Evolutionary conservation across 139 green algal genomes (phyloP).

Genomic region (Haematococcus lacustris): DNA sequence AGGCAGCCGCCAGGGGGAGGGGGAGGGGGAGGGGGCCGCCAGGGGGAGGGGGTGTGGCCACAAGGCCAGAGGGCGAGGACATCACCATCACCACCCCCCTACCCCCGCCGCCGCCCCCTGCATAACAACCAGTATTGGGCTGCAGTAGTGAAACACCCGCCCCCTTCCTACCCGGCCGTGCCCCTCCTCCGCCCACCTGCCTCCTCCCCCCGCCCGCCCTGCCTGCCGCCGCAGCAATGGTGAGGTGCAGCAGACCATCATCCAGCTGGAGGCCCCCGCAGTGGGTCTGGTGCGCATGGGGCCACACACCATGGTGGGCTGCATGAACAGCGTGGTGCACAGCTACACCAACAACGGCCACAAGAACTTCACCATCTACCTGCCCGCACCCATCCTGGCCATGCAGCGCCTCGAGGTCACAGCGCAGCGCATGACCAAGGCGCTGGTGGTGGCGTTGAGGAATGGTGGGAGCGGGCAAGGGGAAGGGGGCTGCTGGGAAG

Average conservation of each 20-base stretch:
- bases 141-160: too few relatives aligned
- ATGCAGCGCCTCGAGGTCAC: slow-evolving; percentile 47
- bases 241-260: slow-evolving; percentile 34
- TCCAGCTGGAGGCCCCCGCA: slow-evolving; percentile 50
- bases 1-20: too few relatives aligned
- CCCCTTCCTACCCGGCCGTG: too few relatives aligned
- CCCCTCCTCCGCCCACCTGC: too few relatives aligned
- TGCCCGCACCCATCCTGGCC: slow-evolving; percentile 44
- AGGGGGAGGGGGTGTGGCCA: too few relatives aligned
- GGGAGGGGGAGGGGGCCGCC: too few relatives aligned
- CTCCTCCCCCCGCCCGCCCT: too few relatives aligned
- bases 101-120: too few relatives aligned
- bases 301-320: slow-evolving; percentile 47
- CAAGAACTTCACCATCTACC: slow-evolving; percentile 62
- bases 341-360: slow-evolving; percentile 30
- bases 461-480: too few relatives aligned
- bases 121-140: not conserved
- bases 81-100: too few relatives aligned
- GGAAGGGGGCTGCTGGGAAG: too few relatives aligned
- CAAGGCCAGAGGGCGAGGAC: too few relatives aligned
- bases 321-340: slow-evolving; percentile 60
- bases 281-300: slow-evolving; percentile 11
- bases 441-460: slow-evolving; percentile 47
- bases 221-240: slow-evolving; percentile 18
- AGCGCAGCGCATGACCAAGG: slow-evolving; percentile 29